A percentile compares a stretch with the other conserved stretches of the same genome.
These are phyloP conservation scores for Pleurotus eryngii DNA, from an alignment of 768 basidiomycete genomes.

Conservation along the genomic window DNA sequence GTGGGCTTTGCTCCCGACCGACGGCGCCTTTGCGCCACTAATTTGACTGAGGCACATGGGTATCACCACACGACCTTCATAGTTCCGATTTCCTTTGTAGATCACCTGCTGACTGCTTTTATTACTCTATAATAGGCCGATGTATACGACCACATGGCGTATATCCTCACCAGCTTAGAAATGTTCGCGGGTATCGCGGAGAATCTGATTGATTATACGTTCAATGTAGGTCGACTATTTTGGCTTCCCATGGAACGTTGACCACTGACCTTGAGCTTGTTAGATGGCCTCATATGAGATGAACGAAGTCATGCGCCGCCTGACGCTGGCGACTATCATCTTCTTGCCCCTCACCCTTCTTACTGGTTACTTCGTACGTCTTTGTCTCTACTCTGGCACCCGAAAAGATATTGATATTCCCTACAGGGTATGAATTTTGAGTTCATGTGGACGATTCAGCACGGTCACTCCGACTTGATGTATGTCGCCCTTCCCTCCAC, in stretches of 20 bases:
- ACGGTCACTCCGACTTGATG: slow-evolving; percentile 42
- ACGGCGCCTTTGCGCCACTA: too few relatives aligned
- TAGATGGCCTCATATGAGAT: slow-evolving; percentile 73
- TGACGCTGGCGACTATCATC: slow-evolving; percentile 68
- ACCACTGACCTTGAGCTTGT: slow-evolving; percentile 3
- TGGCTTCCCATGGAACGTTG: background rate
- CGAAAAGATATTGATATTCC: background rate
- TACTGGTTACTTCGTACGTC: slow-evolving; percentile 59
- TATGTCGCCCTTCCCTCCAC: slow-evolving; percentile 23
- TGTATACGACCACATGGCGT: slow-evolving; percentile 75
- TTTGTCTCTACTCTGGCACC: background rate
- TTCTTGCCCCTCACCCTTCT: slow-evolving; percentile 68
- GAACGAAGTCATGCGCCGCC: slow-evolving; percentile 71
- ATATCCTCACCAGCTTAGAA: slow-evolving; percentile 64
- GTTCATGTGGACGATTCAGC: slow-evolving; percentile 45
- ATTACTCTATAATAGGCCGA: slow-evolving; percentile 46
- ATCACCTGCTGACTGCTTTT: background rate
- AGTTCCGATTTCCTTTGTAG: background rate
- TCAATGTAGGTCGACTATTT: slow-evolving; percentile 50
- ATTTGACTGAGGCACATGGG: too few relatives aligned
- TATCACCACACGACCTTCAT: too few relatives aligned
- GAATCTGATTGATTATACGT: slow-evolving; percentile 70
- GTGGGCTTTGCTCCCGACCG: background rate
- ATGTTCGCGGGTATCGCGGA: slow-evolving; percentile 71
- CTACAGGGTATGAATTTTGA: slow-evolving; percentile 69